Percentiles rank a stretch among this genome's conserved stretches.
phyloP scores from a whole-genome alignment of 2,329 filamentous ascomycete species.

The Neospermospora avenae region DNA sequence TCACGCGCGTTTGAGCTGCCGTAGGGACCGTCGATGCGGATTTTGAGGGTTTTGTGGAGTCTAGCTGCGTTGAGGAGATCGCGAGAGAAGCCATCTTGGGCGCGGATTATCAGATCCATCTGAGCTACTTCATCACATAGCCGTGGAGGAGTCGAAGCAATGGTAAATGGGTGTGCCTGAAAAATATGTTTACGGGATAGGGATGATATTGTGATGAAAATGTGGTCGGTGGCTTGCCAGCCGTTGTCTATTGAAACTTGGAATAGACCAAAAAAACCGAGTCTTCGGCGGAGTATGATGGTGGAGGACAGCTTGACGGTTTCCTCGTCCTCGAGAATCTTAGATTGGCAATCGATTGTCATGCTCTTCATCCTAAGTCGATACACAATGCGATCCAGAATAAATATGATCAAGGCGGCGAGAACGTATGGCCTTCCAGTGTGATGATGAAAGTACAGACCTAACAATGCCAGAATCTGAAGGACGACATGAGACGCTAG shows the following conservation, averaged over 20 bases:
- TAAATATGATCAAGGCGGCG: slow-evolving; percentile 52
- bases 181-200: slow-evolving; percentile 50
- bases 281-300: slow-evolving; percentile 15
- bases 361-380: slow-evolving; percentile 50
- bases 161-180: slow-evolving; percentile 66
- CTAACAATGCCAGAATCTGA: slow-evolving; percentile 51
- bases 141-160: slow-evolving; percentile 55
- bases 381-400: slow-evolving; percentile 55
- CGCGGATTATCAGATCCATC: slow-evolving; percentile 57
- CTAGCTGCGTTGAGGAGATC: slow-evolving; percentile 51
- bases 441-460: slow-evolving; percentile 58
- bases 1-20: slow-evolving; percentile 54
- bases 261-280: slow-evolving; percentile 16
- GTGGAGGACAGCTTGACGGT: slow-evolving; percentile 46
- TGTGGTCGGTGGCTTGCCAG: slow-evolving; percentile 60
- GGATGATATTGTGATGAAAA: slow-evolving; percentile 58
- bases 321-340: slow-evolving; percentile 53
- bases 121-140: slow-evolving; percentile 42
- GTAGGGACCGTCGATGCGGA: slow-evolving; percentile 63
- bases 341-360: slow-evolving; percentile 46
- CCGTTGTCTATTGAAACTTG: slow-evolving; percentile 43
- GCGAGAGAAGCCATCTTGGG: slow-evolving; percentile 56
- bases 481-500: slow-evolving; percentile 55
- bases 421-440: slow-evolving; percentile 51
- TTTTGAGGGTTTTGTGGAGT: slow-evolving; percentile 40